Evolutionary conservation across 176 grass and related monocot genomes (phyloP).

Genomic region (sorghum (Sorghum bicolor)): DNA sequence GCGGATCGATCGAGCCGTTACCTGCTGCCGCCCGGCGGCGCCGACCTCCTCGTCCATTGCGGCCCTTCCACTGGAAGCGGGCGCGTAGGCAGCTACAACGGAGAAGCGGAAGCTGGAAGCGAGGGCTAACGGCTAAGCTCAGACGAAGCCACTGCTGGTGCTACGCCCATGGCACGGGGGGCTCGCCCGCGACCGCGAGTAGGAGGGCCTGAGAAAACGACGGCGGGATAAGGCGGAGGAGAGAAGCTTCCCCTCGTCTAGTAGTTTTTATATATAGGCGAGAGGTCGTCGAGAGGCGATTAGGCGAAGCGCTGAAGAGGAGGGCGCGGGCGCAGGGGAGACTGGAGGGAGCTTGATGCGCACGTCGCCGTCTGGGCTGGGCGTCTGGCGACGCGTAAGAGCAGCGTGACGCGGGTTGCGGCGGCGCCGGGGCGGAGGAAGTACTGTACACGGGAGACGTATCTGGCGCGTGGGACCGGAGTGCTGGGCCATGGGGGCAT

Average conservation of each 20-base stretch:
- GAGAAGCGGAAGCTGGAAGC: background rate
- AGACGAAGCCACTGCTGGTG: background rate
- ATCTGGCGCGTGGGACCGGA: background rate
- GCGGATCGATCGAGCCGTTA: background rate
- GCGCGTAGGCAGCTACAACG: background rate
- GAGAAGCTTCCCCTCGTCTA: slow-evolving; percentile 14
- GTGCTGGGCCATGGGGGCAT: rapidly evolving
- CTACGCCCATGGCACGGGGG: background rate
- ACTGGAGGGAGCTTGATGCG: background rate
- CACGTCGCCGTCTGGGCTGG: slow-evolving; percentile 35
- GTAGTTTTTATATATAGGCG: background rate
- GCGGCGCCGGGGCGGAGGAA: background rate
- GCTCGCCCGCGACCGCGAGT: background rate
- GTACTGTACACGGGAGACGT: background rate
- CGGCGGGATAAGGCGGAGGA: background rate
- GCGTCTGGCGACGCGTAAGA: slow-evolving; percentile 21
- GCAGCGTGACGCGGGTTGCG: slow-evolving; percentile 26
- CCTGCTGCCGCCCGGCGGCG: slow-evolving; percentile 38
- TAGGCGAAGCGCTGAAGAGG: background rate
- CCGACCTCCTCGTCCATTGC: slow-evolving; percentile 48
- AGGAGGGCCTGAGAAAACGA: slow-evolving; percentile 9
- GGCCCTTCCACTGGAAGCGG: background rate
- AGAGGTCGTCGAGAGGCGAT: background rate
- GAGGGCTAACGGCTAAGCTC: background rate
- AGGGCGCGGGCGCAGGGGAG: background rate